Base-by-base conservation (phyloP, 345 rosid genomes). In the Corchorus capsularis region DNA sequence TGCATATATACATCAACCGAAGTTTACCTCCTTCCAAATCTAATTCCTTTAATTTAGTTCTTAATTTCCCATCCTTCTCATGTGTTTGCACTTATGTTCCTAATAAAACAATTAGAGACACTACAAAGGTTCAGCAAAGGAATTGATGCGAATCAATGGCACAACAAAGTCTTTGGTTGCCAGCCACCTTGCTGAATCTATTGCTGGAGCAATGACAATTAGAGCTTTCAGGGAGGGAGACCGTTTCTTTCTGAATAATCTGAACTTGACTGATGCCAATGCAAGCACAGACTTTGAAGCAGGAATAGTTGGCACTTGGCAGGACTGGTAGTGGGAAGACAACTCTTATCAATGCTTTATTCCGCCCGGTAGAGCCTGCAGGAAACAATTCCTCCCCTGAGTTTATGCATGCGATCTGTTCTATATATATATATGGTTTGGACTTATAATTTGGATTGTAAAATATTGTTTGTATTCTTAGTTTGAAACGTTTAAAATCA, bases 241-340 rank as follows among this genome's bases (percentile, higher is more conserved):
- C 0, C 82, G 89, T 5, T 89, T 91, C 87, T 86, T 87, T 61
- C 72, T 81, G n/a, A 85, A 79, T 82, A 81, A 80, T 79, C 74
- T 90, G 35, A 56, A 77, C 73, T 86, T 89, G 62, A 81, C 27
- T 27, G 27, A 27, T 27, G 27, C 27, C 27, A 27, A 27, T 27
- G 27, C 27, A 27, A 27, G 27, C 27, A 27, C 27, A 27, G 27
- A 27, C 27, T 27, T 27, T 27, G 1, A 27, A 0, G 27, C 27
- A 27, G 27, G 27, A 27, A 27, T 27, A 1, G 27, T 27, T 27
- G 27, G 12, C 91, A 12, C 89, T 90, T 69, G 82, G 87, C 79
- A 83, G 85, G 86, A 82, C 88, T n/a, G n/a, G n/a, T n/a, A 63
- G 93, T 22, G 93, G 91, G 13, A 91, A 91, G 77, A 86, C 90